A percentile compares a stretch with the other conserved stretches of the same genome.
These are phyloP conservation scores for Avena eriantha DNA, from an alignment of 176 grass and related monocot genomes.

Conservation along the genomic window DNA sequence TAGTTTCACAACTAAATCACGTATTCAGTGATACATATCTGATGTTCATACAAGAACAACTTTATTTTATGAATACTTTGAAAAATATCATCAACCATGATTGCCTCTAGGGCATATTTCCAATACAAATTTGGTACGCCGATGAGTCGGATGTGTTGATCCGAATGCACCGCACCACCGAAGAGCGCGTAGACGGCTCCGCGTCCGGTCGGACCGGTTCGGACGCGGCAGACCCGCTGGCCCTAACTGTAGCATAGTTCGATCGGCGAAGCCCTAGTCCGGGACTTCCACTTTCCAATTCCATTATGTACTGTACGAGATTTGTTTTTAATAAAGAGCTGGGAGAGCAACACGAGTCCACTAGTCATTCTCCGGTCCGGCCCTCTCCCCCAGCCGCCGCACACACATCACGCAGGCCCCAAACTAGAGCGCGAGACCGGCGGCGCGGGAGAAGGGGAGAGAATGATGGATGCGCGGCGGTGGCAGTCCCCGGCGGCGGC, in stretches of 20 bases:
- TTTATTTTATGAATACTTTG: no score
- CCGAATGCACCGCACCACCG: no score
- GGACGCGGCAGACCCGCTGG: no score
- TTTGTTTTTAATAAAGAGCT: background rate
- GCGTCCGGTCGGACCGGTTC: no score
- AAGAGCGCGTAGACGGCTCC: no score
- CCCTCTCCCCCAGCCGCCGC: conserved; percentile 17
- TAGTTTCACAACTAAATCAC: no score
- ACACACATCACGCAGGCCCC: background rate
- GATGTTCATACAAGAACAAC: no score
- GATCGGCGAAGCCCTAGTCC: background rate
- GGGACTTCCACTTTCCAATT: background rate
- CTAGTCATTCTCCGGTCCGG: conserved; percentile 3
- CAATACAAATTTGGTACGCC: no score
- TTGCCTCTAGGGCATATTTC: no score
- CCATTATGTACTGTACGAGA: background rate
- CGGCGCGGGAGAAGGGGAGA: conserved; percentile 6
- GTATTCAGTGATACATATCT: no score
- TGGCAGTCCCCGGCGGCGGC: conserved; percentile 45
- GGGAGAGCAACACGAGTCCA: conserved; percentile 5
- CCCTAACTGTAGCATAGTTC: background rate
- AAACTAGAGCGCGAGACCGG: background rate
- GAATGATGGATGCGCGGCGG: conserved; percentile 33
- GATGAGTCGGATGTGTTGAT: no score
- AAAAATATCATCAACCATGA: no score